These are phyloP conservation scores for Diaporthe longicolla DNA, from an alignment of 2,329 filamentous ascomycete genomes.

Conservation along the genomic window DNA sequence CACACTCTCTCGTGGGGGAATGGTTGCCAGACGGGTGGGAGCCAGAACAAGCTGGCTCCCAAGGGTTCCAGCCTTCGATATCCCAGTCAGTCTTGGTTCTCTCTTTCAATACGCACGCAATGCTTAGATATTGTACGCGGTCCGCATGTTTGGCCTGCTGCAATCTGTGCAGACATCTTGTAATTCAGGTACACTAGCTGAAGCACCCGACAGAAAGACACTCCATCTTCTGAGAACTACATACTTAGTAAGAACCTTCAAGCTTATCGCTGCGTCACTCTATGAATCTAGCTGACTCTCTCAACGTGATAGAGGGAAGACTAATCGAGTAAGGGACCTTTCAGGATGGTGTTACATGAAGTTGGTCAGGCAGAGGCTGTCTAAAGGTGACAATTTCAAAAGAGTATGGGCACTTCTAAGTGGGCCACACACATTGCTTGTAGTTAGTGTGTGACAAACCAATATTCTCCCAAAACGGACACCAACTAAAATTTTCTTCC, in stretches of 20 bases:
- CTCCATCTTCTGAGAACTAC: no score
- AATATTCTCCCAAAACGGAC: slow-evolving; percentile 18
- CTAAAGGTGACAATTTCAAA: neutral
- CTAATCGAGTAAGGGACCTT: neutral
- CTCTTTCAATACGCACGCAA: neutral
- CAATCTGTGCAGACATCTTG: neutral
- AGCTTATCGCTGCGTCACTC: no score
- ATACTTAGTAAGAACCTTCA: neutral
- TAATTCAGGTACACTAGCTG: neutral
- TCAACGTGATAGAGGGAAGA: no score
- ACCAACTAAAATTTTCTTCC: neutral
- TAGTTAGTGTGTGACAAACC: neutral
- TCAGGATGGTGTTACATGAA: no score
- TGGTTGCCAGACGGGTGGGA: neutral
- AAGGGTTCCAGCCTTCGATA: neutral
- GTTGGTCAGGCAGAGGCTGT: neutral
- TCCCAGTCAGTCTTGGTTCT: neutral
- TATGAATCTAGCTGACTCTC: neutral
- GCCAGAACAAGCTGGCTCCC: neutral
- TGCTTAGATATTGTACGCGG: neutral
- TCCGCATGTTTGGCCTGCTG: neutral
- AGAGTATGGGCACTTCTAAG: neutral
- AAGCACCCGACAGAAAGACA: no score
- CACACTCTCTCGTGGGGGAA: neutral
- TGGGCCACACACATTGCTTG: neutral